Conservation (phyloP, 129 eudicot genomes). For the Sambucus nigra region DNA sequence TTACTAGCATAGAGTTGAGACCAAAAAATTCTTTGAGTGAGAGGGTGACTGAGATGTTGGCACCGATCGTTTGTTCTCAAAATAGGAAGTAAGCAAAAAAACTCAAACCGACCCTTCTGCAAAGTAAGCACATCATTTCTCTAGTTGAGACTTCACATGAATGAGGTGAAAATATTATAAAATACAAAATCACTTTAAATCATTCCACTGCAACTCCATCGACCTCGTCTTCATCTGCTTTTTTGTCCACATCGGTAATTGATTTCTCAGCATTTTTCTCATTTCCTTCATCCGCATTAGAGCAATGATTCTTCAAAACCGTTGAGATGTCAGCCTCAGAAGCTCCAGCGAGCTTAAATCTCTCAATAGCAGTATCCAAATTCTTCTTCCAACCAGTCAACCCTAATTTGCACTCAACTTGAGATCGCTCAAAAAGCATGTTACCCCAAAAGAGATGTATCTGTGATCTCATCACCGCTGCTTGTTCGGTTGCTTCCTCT, state of each 20-base stretch:
- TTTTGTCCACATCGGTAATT: conserved; percentile 17
- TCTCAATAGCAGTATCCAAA: conserved; percentile 71
- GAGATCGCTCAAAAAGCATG: conserved; percentile 94
- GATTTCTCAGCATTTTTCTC: conserved; percentile 40
- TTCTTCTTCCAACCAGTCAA: conserved; percentile 63
- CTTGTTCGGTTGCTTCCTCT: conserved; percentile 90
- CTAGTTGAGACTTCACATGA: neutral
- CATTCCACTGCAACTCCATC: conserved; percentile 7
- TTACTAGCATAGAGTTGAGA: neutral
- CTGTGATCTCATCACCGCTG: conserved; percentile 90
- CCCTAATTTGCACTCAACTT: conserved; percentile 73
- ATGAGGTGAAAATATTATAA: neutral
- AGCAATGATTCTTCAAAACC: conserved; percentile 77
- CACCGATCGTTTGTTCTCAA: conserved; percentile 2
- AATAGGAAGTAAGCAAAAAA: neutral
- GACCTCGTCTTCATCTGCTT: conserved; percentile 14
- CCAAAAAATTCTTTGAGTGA: conserved; percentile 2
- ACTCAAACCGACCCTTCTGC: conserved; percentile 8
- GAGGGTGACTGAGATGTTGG: neutral
- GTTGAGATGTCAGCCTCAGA: conserved; percentile 76
- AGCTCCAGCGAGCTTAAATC: conserved; percentile 91
- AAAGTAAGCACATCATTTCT: neutral
- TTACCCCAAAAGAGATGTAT: conserved; percentile 97
- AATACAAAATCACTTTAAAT: neutral
- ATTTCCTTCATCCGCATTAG: conserved; percentile 48